Percentiles rank a stretch among this genome's conserved stretches.
Evolutionary conservation across 257 asterid species (phyloP).

Genomic region (Echites panduratus): DNA sequence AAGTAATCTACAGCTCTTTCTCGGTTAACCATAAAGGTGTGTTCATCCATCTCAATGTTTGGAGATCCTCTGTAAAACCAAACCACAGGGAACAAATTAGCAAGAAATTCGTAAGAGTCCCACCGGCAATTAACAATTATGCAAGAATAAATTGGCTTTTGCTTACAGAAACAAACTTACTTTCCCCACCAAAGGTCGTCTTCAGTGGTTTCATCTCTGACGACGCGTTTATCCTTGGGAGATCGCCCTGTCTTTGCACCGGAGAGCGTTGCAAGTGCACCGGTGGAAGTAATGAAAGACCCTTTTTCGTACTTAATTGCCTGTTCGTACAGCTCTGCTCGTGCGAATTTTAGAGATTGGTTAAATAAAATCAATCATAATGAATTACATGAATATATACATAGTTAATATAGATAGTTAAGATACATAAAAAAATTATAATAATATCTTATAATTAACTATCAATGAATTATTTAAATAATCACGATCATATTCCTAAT

Average conservation of each 20-base stretch:
- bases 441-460: too few relatives aligned
- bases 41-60: constrained; percentile 79
- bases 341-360: too few relatives aligned
- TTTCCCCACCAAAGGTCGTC: constrained; percentile 87
- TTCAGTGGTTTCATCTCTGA: constrained; percentile 49
- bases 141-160: background rate
- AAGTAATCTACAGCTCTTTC: constrained; percentile 86
- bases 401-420: too few relatives aligned
- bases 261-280: constrained; percentile 66
- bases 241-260: constrained; percentile 86
- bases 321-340: constrained; percentile 66
- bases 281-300: constrained; percentile 60
- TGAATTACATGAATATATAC: too few relatives aligned
- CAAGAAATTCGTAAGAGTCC: background rate
- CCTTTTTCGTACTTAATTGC: constrained; percentile 63
- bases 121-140: background rate
- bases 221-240: constrained; percentile 77
- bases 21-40: constrained; percentile 68
- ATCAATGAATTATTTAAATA: too few relatives aligned
- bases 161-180: constrained; percentile 24
- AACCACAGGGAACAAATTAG: background rate
- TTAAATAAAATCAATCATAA: too few relatives aligned
- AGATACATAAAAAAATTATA: too few relatives aligned
- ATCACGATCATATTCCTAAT: too few relatives aligned
- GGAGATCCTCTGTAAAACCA: constrained; percentile 52